A percentile compares a stretch with the other conserved stretches of the same genome.
phyloP scores from a whole-genome alignment of 208 protist species.

The Blechomonas ayalai region DNA sequence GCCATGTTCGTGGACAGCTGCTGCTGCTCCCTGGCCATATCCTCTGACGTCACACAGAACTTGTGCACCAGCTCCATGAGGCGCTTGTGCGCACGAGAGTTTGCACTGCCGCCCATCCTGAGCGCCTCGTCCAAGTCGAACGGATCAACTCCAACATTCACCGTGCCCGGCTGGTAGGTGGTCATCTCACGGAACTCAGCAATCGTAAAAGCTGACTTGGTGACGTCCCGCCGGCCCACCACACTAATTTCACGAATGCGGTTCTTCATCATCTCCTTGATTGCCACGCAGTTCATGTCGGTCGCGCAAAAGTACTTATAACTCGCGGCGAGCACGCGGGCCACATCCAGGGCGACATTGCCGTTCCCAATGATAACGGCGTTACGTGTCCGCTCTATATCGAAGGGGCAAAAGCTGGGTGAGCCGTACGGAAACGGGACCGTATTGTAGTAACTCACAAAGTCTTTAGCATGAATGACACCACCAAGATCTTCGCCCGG shows the following conservation, averaged over 20 bases:
- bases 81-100: constrained; percentile 61
- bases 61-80: constrained; percentile 78
- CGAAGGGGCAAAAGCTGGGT: constrained; percentile 71
- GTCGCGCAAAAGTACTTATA: constrained; percentile 78
- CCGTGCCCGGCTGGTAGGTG: constrained; percentile 43
- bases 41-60: constrained; percentile 7
- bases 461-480: constrained; percentile 78
- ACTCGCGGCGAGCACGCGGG: constrained; percentile 74
- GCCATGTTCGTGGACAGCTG: constrained; percentile 13
- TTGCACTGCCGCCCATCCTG: constrained; percentile 15
- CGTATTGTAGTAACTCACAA: constrained; percentile 97
- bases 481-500: constrained; percentile 75
- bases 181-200: constrained; percentile 95
- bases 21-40: constrained; percentile 7
- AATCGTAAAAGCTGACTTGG: constrained; percentile 91
- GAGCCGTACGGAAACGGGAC: constrained; percentile 79
- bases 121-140: constrained; percentile 52
- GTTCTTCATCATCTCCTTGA: constrained; percentile 73
- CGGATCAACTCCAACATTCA: constrained; percentile 55
- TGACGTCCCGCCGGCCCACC: constrained; percentile 83
- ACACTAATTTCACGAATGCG: constrained; percentile 67
- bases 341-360: constrained; percentile 95
- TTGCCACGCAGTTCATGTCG: constrained; percentile 87
- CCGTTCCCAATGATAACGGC: constrained; percentile 89
- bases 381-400: constrained; percentile 27